Conservation (phyloP, 169 alveolate genomes). For the Plasmodium gallinaceum region DNA sequence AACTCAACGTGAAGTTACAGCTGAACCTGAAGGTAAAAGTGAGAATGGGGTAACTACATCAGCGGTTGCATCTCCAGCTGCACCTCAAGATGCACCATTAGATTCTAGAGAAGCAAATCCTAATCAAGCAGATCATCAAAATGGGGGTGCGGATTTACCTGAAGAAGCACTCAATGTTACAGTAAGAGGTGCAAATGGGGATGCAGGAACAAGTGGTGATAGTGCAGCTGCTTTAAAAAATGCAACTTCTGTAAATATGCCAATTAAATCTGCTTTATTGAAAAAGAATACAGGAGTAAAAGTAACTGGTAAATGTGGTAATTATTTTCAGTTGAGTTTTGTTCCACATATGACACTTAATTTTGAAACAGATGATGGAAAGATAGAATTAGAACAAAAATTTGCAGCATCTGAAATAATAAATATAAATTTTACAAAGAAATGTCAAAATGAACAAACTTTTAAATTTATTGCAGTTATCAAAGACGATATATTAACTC, state of each 20-base stretch:
- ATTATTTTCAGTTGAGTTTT: constrained; percentile 16
- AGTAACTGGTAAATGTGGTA: constrained; percentile 56
- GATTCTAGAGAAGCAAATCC: not conserved
- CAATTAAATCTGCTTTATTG: constrained; percentile 37
- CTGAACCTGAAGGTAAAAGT: not conserved
- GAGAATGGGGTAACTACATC: not conserved
- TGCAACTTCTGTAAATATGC: not conserved
- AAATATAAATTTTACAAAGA: not conserved
- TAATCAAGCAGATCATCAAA: not conserved
- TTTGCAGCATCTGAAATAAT: not conserved
- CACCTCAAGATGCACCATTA: not conserved
- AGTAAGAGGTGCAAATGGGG: not conserved
- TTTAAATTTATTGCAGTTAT: constrained; percentile 3
- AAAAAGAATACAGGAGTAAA: constrained; percentile 41
- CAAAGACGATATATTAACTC: not conserved
- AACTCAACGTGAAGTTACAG: not conserved
- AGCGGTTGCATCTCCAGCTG: not conserved
- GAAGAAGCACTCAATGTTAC: not conserved
- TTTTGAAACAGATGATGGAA: not conserved
- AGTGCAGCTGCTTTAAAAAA: not conserved
- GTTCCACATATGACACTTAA: constrained; percentile 20
- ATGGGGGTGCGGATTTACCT: not conserved
- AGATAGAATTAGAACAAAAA: constrained; percentile 3
- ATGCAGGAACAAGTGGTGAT: not conserved
- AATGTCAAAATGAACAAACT: not conserved